Conservation (phyloP, 73 alveolate species). For the Paramecium pentaurelia region DNA sequence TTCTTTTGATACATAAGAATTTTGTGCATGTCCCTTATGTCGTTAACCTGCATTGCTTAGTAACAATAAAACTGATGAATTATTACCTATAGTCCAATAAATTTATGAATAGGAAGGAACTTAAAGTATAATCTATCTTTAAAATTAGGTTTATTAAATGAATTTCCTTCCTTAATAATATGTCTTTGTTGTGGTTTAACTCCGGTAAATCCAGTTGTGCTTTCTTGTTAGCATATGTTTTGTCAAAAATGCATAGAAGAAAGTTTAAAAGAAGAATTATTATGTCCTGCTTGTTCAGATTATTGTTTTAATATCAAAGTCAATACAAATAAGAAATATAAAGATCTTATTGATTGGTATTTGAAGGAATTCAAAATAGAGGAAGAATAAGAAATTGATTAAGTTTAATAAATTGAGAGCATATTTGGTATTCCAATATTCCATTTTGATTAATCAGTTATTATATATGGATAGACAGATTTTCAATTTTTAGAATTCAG, state of each 20-base stretch:
- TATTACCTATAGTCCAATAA: neutral
- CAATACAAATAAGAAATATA: conserved; percentile 14
- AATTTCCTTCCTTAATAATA: conserved; percentile 29
- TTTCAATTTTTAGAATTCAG: neutral
- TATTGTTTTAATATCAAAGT: neutral
- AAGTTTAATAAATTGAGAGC: no score
- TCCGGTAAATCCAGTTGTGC: conserved; percentile 24
- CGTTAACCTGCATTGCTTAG: neutral
- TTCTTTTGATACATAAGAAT: neutral
- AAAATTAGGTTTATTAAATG: conserved; percentile 3
- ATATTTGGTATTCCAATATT: conserved; percentile 18
- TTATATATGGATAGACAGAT: neutral
- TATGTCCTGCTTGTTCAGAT: conserved; percentile 47
- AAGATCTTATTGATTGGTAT: conserved; percentile 36
- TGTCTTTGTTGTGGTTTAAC: conserved; percentile 41
- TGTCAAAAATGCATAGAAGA: conserved; percentile 4
- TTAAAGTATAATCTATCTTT: neutral
- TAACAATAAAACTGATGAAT: neutral
- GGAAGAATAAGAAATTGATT: neutral
- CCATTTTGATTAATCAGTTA: neutral
- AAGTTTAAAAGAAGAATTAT: neutral
- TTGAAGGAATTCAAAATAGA: neutral
- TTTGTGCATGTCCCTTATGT: conserved; percentile 41
- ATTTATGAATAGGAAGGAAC: conserved; percentile 5
- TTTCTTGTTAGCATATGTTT: conserved; percentile 9